phyloP scores from a whole-genome alignment of 192 early-diverging fungal species.

The Backusella morwellensis region DNA sequence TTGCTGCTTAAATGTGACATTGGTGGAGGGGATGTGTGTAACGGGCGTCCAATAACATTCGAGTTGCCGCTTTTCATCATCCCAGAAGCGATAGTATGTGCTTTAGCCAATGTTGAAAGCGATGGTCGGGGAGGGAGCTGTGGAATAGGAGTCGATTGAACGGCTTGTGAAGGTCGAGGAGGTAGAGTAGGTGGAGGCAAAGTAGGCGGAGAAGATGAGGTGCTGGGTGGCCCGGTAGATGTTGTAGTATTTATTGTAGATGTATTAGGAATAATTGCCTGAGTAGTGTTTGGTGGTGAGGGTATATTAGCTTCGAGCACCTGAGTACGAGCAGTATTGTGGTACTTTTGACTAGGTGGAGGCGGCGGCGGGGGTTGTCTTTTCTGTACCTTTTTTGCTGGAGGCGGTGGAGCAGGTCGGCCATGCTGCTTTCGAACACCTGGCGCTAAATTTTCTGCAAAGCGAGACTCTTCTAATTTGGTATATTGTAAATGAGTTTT shows the following conservation, averaged over 20 bases:
- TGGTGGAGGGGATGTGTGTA: neutral
- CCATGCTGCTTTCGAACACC: neutral
- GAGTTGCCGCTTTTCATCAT: neutral
- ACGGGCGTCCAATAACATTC: neutral
- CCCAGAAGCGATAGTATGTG: conserved; percentile 15
- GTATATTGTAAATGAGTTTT: conserved; percentile 11
- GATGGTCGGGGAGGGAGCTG: conserved; percentile 27
- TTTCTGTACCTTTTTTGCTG: neutral
- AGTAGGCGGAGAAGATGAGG: neutral
- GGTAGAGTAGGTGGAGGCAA: conserved; percentile 6
- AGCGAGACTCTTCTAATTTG: conserved; percentile 13
- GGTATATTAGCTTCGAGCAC: neutral
- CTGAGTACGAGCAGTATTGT: neutral
- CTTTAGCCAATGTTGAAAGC: conserved; percentile 12
- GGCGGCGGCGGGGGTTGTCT: conserved; percentile 27
- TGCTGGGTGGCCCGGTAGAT: neutral
- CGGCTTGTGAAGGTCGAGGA: neutral
- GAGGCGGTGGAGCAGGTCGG: neutral
- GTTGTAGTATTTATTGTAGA: conserved; percentile 1
- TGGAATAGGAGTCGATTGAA: neutral
- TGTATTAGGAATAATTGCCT: neutral
- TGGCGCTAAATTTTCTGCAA: neutral
- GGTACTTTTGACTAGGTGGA: conserved; percentile 29
- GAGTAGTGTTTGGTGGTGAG: neutral
- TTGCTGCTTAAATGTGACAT: neutral